Evolutionary conservation across 192 early-diverging fungal genomes (phyloP).

Genomic region (Pilobolus umbonatus): DNA sequence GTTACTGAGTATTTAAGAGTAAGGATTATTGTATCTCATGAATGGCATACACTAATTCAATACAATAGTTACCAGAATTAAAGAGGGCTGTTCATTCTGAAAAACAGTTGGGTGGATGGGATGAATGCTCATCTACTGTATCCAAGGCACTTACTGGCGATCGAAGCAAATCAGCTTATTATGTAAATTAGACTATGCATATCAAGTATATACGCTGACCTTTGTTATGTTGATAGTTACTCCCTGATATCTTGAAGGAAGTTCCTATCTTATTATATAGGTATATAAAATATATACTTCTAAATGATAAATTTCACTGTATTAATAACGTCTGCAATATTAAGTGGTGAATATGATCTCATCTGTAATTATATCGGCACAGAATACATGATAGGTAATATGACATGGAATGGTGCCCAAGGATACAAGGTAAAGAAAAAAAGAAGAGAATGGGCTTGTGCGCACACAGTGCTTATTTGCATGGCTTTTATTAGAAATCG

Average conservation of each 20-base stretch:
- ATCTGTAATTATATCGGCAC: slow-evolving; percentile 79
- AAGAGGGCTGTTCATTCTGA: slow-evolving; percentile 51
- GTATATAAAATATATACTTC: slow-evolving; percentile 33
- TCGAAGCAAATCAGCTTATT: slow-evolving; percentile 48
- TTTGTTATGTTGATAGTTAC: slow-evolving; percentile 38
- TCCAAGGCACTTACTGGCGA: slow-evolving; percentile 39
- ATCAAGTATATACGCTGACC: background rate
- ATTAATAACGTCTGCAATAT: slow-evolving; percentile 1
- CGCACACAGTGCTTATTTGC: too few species aligned
- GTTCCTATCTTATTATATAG: slow-evolving; percentile 58
- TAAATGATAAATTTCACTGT: background rate
- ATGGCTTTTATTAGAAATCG: slow-evolving; percentile 19
- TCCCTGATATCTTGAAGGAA: slow-evolving; percentile 56
- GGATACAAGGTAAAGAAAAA: slow-evolving; percentile 58
- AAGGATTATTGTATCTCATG: slow-evolving; percentile 17
- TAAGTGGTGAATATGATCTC: slow-evolving; percentile 73
- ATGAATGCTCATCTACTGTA: slow-evolving; percentile 59
- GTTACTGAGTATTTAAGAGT: slow-evolving; percentile 48
- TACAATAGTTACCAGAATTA: slow-evolving; percentile 44
- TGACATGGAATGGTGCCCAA: slow-evolving; percentile 58
- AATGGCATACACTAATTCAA: background rate
- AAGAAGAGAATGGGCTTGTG: too few species aligned
- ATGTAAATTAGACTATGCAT: slow-evolving; percentile 38
- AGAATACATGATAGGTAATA: slow-evolving; percentile 55
- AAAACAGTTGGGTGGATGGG: slow-evolving; percentile 41